These are phyloP conservation scores for Hyphopichia fennica DNA, from an alignment of 1,139 yeast species.

Conservation along the genomic window DNA sequence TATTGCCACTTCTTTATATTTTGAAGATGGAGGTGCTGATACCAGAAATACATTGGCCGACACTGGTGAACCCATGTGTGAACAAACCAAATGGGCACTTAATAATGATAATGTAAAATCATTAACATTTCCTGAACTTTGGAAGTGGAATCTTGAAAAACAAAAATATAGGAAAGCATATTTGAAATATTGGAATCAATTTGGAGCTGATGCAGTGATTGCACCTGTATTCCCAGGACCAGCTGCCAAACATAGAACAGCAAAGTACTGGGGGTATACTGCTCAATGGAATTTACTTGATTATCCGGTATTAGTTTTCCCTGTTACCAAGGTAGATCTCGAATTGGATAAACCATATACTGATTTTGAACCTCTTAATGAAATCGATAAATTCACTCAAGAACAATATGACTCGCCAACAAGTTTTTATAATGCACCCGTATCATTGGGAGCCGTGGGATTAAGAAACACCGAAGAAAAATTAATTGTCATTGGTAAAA, in stretches of 20 bases:
- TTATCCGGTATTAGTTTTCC: conserved; percentile 21
- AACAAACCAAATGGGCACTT: conserved; percentile 19
- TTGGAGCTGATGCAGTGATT: conserved; percentile 17
- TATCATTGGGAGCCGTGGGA: conserved; percentile 16
- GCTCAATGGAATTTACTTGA: conserved; percentile 23
- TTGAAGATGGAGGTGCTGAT: conserved; percentile 25
- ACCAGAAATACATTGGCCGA: conserved; percentile 12
- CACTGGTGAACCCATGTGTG: conserved; percentile 21
- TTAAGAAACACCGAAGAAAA: conserved; percentile 20
- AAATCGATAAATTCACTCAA: conserved; percentile 12
- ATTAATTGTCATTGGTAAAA: conserved; percentile 15
- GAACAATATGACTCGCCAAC: conserved; percentile 15
- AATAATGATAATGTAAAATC: conserved; percentile 8
- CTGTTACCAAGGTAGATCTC: conserved; percentile 17
- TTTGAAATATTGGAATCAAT: conserved; percentile 17
- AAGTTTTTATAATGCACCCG: conserved; percentile 17
- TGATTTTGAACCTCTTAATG: conserved; percentile 8
- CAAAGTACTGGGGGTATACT: conserved; percentile 22
- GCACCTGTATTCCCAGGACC: conserved; percentile 22
- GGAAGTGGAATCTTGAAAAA: conserved; percentile 21
- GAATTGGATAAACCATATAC: conserved; percentile 12
- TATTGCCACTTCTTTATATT: conserved; percentile 16
- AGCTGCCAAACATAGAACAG: conserved; percentile 19
- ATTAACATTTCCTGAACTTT: conserved; percentile 9
- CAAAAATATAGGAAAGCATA: conserved; percentile 20